These are phyloP conservation scores for Trichoderma virens DNA, from an alignment of 495 filamentous ascomycete genomes.

Conservation along the genomic window DNA sequence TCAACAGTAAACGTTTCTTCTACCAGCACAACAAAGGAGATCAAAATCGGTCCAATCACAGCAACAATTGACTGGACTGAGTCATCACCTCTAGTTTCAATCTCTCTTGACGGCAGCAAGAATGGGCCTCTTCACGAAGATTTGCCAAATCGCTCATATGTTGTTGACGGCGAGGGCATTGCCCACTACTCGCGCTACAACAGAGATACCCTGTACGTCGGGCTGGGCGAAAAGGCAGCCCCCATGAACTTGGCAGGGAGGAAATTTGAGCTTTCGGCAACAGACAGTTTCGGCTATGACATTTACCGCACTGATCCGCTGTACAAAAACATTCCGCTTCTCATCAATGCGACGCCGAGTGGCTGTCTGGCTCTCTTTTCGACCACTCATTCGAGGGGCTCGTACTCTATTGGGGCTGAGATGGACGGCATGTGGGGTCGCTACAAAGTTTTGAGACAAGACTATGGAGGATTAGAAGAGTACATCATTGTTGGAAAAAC, in stretches of 20 bases:
- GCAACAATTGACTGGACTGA: constrained; percentile 47
- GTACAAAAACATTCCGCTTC: constrained; percentile 64
- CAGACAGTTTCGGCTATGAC: constrained; percentile 64
- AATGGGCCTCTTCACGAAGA: constrained; percentile 45
- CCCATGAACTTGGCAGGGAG: constrained; percentile 65
- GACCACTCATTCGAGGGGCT: constrained; percentile 51
- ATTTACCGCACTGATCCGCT: constrained; percentile 61
- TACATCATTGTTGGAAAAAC: constrained; percentile 60
- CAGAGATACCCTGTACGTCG: constrained; percentile 51
- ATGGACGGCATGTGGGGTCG: constrained; percentile 64
- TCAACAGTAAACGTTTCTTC: constrained; percentile 21
- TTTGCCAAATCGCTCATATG: constrained; percentile 54
- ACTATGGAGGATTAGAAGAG: constrained; percentile 61
- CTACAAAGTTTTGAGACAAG: constrained; percentile 64
- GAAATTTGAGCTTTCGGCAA: constrained; percentile 56
- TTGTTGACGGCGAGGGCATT: constrained; percentile 48
- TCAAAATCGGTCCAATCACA: constrained; percentile 37
- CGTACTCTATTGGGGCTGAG: constrained; percentile 61
- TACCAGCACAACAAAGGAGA: constrained; percentile 18
- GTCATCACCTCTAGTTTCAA: constrained; percentile 44
- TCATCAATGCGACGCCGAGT: constrained; percentile 53
- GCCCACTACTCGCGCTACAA: constrained; percentile 55
- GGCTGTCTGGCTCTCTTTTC: constrained; percentile 61
- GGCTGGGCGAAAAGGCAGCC: constrained; percentile 60
- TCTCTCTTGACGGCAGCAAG: constrained; percentile 42